Evolutionary conservation across 768 basidiomycete genomes (phyloP), one percentile per base, ranked within the genome.

Genomic region (Naganishia vaughanmartiniae): DNA sequence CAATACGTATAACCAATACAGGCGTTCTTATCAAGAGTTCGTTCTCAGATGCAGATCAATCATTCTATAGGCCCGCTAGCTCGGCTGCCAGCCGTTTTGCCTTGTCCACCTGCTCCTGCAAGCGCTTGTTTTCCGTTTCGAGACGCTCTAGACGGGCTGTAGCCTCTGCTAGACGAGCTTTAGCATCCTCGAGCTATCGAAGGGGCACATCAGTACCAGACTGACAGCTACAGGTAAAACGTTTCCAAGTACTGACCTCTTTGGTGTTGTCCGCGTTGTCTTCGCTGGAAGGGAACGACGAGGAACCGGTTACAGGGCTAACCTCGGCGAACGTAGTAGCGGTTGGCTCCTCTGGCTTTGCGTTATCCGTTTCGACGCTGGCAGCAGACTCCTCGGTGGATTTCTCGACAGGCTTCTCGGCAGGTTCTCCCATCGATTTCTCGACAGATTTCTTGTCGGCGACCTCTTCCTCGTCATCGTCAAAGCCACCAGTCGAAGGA

Each of bases 381-480:
- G 14, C 24, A 26, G 39, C 10, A 15, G 36, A 12, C 21, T n/a
- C 26, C 39, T 63, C 39, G 21, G 28, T 19, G 5, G 36, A 42
- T 42, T 63, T 45, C n/a, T 21, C 60, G 21, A 42, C 36, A 3
- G 36, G 60, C 28, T 45, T 46, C 36, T 21, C 10, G 15, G 12
- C 56, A n/a, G 28, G 21, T 34, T 57, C 34, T 34, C 34, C 56
- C 56, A 57, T 17, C 17, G 36, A 42, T 42, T 63, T 45, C 36
- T 21, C 60, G 21, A 24, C 36, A 17, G 36, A 26, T 26, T 45
- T 63, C 36, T 21, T 45, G 17, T 69, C 68, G 12, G n/a, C 68
- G 11, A 69, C 56, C 28, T 69, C 68, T 24, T 69, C 42, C 14
- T 42, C 68, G 9, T 70, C 69, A 63, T 69, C 68, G 46, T 66